Base-by-base conservation (phyloP, 2,329 filamentous ascomycete genomes). In the Penicillium aurantiogriseum region DNA sequence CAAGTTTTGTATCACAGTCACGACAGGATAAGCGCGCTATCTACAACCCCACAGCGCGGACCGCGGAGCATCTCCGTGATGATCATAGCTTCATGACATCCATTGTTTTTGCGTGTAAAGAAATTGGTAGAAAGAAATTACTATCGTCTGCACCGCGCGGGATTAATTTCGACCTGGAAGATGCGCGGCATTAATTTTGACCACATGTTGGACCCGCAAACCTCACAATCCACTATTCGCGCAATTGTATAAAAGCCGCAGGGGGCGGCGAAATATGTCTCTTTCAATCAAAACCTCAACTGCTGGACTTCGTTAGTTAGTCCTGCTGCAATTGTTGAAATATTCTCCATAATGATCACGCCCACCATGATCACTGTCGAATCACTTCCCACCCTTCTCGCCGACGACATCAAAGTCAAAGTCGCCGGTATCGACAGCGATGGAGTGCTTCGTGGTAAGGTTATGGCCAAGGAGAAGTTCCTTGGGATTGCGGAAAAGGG, bases 381-480 rank as follows among this genome's bases (percentile, higher is more conserved):
- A 56, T 79, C 83, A 60, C 82, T 95, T 51, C 81, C 87, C 19
- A 73, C 80, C 55, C 76, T 92, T 49, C 85, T 93, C 59, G 79
- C 83, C 63, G 69, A 87, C 69, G 92, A 96, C 75, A 82, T 77
- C 54, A 87, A 88, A 68, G 88, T 96, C 77, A 96, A 96, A 74
- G 84, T 96, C 44, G 91, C 90, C 15, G 92, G 91, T 48, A 77
- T 93, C 62, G 91, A 96, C 72, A 88, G 92, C 59, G 91, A 96
- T 73, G 92, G 91, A 51, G 85, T 92, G 46, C 81, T 96, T 48
- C 89, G 91, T 51, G 91, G 91, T 65, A 96, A 96, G 78, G 83
- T 96, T 60, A 86, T 96, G 76, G 90, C 91, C 65, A 95, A 95
- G 81, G 89, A 88, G 71, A 96, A 96, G 78, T 96, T 96, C 75